Conservation (phyloP, 2,329 filamentous ascomycete genomes). For the Cordyceps fumosorosea region DNA sequence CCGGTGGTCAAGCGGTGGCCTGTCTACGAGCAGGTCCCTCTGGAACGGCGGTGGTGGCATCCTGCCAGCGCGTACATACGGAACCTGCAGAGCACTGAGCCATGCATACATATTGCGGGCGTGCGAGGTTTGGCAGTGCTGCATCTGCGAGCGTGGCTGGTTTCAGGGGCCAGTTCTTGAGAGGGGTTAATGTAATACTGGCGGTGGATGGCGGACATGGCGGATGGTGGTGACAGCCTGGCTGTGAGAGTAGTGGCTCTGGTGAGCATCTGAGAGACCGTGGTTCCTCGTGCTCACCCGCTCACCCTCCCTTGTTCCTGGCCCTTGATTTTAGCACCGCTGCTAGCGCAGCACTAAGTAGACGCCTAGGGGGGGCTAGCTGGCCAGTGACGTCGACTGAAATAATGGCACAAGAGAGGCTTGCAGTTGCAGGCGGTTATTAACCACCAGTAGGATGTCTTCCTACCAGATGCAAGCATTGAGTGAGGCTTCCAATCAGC, state of each 20-base stretch:
- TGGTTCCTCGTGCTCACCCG: background rate
- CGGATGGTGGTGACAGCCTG: background rate
- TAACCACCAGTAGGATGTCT: background rate
- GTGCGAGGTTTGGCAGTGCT: background rate
- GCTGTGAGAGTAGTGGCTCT: background rate
- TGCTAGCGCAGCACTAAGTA: background rate
- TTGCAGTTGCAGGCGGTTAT: background rate
- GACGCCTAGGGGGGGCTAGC: background rate
- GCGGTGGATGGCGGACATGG: background rate
- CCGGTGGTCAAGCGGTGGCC: background rate
- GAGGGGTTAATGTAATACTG: background rate
- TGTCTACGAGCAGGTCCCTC: background rate
- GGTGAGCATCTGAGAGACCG: background rate
- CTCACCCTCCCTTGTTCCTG: conserved; percentile 1
- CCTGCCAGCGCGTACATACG: background rate
- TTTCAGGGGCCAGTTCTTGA: conserved; percentile 9
- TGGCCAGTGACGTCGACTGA: background rate
- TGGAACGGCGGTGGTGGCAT: background rate
- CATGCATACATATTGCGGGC: background rate
- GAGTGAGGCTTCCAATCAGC: background rate
- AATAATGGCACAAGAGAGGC: background rate
- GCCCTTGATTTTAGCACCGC: no score
- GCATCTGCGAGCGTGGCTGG: conserved; percentile 6
- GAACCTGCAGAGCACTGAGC: background rate
- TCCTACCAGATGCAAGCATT: background rate